Conservation (phyloP, 2,329 filamentous ascomycete genomes). For the Calonectria honghensis region DNA sequence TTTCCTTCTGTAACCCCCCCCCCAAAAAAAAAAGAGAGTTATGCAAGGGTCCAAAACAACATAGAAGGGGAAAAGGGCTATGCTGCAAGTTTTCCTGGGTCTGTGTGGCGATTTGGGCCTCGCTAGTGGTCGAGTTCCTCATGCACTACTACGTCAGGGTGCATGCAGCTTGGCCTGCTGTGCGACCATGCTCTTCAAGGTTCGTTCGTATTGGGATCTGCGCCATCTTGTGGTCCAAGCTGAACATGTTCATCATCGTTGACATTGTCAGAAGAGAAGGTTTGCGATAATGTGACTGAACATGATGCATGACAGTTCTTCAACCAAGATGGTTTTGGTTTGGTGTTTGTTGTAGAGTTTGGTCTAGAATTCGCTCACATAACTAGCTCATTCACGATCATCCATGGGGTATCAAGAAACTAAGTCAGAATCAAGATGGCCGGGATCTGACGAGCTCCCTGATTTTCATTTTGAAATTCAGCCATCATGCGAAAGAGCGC, state of each 20-base stretch:
- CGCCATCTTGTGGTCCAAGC: neutral
- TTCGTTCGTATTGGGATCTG: neutral
- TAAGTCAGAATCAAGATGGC: slow-evolving; percentile 10
- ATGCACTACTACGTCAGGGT: slow-evolving; percentile 9
- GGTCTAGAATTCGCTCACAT: no score
- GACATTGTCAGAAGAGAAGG: neutral
- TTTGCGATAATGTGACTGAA: neutral
- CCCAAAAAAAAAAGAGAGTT: neutral
- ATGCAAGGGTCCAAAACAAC: neutral
- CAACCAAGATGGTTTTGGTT: neutral
- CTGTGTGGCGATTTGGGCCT: neutral
- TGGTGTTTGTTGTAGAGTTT: neutral
- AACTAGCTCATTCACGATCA: neutral
- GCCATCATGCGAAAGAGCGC: slow-evolving; percentile 34
- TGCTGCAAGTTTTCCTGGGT: neutral
- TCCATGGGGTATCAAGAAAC: neutral
- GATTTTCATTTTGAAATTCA: slow-evolving; percentile 32
- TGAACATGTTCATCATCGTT: neutral
- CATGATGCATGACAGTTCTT: neutral
- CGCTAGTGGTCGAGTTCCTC: neutral
- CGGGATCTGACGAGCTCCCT: slow-evolving; percentile 20
- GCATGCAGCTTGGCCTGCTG: neutral
- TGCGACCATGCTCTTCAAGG: neutral
- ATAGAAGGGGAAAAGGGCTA: neutral
- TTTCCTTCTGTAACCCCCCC: no score